A percentile compares a stretch with the other conserved stretches of the same genome.
Evolutionary conservation across 169 alveolate genomes (phyloP).

Genomic region (Eimeria necatrix): DNA sequence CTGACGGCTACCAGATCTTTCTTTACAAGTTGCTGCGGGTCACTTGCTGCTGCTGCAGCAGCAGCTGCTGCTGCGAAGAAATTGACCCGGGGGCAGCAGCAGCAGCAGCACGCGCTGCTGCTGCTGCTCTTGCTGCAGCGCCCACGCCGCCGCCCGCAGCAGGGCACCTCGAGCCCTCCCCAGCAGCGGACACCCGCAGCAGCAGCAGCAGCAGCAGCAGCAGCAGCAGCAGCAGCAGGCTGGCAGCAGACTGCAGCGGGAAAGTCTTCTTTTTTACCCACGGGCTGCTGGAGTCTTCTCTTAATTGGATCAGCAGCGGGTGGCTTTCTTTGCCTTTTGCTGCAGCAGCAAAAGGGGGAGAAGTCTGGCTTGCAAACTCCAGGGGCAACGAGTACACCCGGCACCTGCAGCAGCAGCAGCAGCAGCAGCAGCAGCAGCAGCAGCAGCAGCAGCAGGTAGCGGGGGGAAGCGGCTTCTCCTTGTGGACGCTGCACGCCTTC

Average conservation of each 20-base stretch:
- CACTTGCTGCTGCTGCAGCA: slow-evolving; percentile 60
- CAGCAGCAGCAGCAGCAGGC: neutral
- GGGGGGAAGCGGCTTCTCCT: neutral
- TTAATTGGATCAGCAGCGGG: slow-evolving; percentile 89
- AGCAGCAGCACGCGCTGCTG: neutral
- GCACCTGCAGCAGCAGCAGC: neutral
- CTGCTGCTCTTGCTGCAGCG: slow-evolving; percentile 4
- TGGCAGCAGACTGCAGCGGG: slow-evolving; percentile 57
- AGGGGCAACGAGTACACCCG: slow-evolving; percentile 90
- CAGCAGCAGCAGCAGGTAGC: slow-evolving; percentile 49
- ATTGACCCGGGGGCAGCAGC: too few relatives aligned
- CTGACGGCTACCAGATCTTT: slow-evolving; percentile 72
- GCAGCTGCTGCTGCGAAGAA: slow-evolving; percentile 36
- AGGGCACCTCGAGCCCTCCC: neutral
- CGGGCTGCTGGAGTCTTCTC: slow-evolving; percentile 92
- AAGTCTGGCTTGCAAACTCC: slow-evolving; percentile 94
- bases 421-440: slow-evolving; percentile 70
- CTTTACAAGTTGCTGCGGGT: slow-evolving; percentile 71
- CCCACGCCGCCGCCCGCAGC: neutral
- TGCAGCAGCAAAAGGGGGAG: slow-evolving; percentile 89
- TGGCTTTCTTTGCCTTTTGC: slow-evolving; percentile 87
- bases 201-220: slow-evolving; percentile 47
- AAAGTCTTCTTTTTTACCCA: slow-evolving; percentile 88
- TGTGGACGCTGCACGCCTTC: slow-evolving; percentile 3
- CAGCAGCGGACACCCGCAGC: neutral